A percentile compares a stretch with the other conserved stretches of the same genome.
Evolutionary conservation across 1,284 basidiomycete genomes (phyloP).

Genomic region (Violaceomyces palustris): DNA sequence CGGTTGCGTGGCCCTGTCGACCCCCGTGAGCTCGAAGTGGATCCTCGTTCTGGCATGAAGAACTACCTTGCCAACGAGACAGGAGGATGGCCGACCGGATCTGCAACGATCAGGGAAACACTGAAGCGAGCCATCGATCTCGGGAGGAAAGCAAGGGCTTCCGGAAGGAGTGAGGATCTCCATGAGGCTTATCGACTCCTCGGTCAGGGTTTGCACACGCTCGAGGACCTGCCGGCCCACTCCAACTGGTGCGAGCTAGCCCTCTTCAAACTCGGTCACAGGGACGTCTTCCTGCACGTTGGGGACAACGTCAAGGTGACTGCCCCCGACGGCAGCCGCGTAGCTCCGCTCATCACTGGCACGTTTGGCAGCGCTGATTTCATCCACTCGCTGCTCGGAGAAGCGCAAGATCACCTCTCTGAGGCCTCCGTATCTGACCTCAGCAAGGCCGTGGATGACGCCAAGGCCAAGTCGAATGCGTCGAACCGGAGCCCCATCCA

Average conservation of each 20-base stretch:
- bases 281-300: slow-evolving; percentile 80
- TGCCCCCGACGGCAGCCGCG: slow-evolving; percentile 69
- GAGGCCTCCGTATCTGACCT: slow-evolving; percentile 83
- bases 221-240: slow-evolving; percentile 83
- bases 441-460: slow-evolving; percentile 68
- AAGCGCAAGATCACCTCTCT: slow-evolving; percentile 60
- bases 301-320: slow-evolving; percentile 72
- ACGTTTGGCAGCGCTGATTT: slow-evolving; percentile 86
- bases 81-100: slow-evolving; percentile 77
- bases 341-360: slow-evolving; percentile 79
- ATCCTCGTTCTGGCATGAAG: slow-evolving; percentile 85
- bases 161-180: slow-evolving; percentile 59
- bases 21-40: slow-evolving; percentile 77
- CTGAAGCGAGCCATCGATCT: slow-evolving; percentile 65
- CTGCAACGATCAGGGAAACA: slow-evolving; percentile 70
- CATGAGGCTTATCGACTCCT: slow-evolving; percentile 62
- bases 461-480: slow-evolving; percentile 38
- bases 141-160: slow-evolving; percentile 62
- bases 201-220: slow-evolving; percentile 62
- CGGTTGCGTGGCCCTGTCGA: slow-evolving; percentile 71
- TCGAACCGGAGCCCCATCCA: slow-evolving; percentile 47
- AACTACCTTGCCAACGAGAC: slow-evolving; percentile 84
- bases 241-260: slow-evolving; percentile 57
- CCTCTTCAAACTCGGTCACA: slow-evolving; percentile 68
- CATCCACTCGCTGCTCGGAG: slow-evolving; percentile 54